Base-by-base conservation (phyloP, 768 basidiomycete species). In the Mycena kentingensis region DNA sequence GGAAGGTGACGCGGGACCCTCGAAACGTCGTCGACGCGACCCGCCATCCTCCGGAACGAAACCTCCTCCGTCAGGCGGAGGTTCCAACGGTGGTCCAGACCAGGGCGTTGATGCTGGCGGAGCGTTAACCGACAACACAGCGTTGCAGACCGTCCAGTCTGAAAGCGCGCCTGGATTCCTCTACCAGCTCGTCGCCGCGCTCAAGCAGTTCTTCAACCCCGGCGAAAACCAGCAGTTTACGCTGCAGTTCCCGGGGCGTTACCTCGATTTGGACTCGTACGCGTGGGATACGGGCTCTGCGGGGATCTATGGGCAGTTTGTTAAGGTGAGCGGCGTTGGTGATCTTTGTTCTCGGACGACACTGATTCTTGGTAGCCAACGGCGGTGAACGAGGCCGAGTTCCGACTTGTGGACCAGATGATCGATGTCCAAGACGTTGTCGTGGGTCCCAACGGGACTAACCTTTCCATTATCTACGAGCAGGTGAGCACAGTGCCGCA, bases 231-330 rank as follows among this genome's bases (percentile, higher is more conserved):
- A 67, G 37, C 53, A 60, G 31, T 66, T 67, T 38, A 59, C 65
- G 13, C 53, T 67, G 15, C 66, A 67, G 42, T 66, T 67, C 35
- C 66, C 66, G 16, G 65, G 65, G 24, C 60, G 65, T 2, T 67
- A 54, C 43, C 47, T 67, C 34, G 57, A 62, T n/a, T 43, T 51
- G 25, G 51, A 53, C 19, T 54, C 52, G 27, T 67, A 63, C 42
- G 66, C 65, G 13, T 67, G 65, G 64, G 62, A 66, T 35, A 62
- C 63, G 13, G 46, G 46, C 5, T 39, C 19, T 12, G 64, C 65
- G 5, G 66, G 66, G 1, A 56, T 63, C n/a, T 67, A 67, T 50
- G 64, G 65, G 8, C 64, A 63, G 37, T 65, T 67, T 51, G 44
- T 64, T 46, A 67, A 67, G n/a, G n/a, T n/a, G n/a, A n/a, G n/a